phyloP scores from a whole-genome alignment of 768 basidiomycete genomes.

The Leccinum rimulosum region DNA sequence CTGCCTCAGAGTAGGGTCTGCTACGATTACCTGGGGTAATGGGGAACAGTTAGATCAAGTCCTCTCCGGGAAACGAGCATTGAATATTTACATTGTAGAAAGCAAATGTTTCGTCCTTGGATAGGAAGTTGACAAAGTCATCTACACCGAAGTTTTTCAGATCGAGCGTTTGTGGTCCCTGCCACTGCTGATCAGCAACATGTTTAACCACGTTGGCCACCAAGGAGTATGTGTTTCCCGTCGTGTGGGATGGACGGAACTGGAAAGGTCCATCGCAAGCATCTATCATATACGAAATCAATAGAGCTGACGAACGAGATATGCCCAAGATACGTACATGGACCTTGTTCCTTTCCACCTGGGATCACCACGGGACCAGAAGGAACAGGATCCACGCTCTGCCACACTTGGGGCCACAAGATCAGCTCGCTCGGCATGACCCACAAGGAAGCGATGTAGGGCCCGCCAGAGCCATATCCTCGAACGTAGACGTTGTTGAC shows the following conservation, averaged over 20 bases:
- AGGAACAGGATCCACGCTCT: background rate
- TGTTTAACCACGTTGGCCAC: slow-evolving; percentile 6
- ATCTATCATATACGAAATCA: background rate
- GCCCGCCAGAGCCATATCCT: background rate
- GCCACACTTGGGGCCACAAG: background rate
- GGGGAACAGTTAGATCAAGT: background rate
- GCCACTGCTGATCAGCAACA: background rate
- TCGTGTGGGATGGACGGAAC: slow-evolving; percentile 9
- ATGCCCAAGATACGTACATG: background rate
- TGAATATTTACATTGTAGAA: slow-evolving; percentile 6
- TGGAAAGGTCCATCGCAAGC: background rate
- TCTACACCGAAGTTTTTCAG: background rate
- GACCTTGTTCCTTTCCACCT: background rate
- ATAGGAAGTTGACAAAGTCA: slow-evolving; percentile 1
- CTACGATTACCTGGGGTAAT: slow-evolving; percentile 4
- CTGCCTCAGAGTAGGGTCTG: slow-evolving; percentile 8
- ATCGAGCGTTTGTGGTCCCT: background rate
- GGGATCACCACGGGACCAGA: background rate
- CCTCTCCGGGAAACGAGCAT: background rate
- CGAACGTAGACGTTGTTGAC: background rate
- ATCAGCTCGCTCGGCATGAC: background rate
- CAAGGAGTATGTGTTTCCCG: slow-evolving; percentile 7
- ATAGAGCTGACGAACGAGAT: background rate
- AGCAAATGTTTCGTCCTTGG: background rate
- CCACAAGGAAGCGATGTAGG: background rate